phyloP scores from a whole-genome alignment of 805 yeast genomes.

The Monosporozyma siamensis region DNA sequence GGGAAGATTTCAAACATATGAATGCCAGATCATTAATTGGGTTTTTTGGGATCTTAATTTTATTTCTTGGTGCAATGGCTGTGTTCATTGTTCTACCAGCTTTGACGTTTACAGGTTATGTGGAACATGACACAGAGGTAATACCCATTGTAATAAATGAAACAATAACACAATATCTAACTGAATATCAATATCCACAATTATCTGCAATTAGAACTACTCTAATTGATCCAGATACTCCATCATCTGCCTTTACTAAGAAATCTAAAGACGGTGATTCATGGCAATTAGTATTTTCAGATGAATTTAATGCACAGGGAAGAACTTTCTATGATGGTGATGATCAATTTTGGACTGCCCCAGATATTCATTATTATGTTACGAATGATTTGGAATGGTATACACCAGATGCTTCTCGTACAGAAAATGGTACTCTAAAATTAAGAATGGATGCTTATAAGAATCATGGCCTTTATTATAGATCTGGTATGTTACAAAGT shows the following conservation, averaged over 20 bases:
- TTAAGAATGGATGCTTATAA: conserved; percentile 72
- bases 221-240: conserved; percentile 58
- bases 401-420: conserved; percentile 80
- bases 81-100: conserved; percentile 76
- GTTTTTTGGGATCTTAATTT: conserved; percentile 45
- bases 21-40: conserved; percentile 57
- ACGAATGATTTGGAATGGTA: conserved; percentile 92
- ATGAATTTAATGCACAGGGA: conserved; percentile 85
- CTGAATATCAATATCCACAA: conserved; percentile 42
- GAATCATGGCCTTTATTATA: conserved; percentile 69
- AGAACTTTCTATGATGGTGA: conserved; percentile 85
- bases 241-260: conserved; percentile 39
- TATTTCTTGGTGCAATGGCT: conserved; percentile 53
- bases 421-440: conserved; percentile 60
- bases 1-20: conserved; percentile 54
- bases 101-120: conserved; percentile 69
- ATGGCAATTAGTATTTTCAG: conserved; percentile 79
- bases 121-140: conserved; percentile 19
- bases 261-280: conserved; percentile 48
- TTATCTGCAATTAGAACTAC: conserved; percentile 43
- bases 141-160: conserved; percentile 1
- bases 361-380: conserved; percentile 75
- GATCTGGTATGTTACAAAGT: conserved; percentile 86
- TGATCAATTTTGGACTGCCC: conserved; percentile 86
- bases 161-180: conserved; percentile 34